phyloP scores from a whole-genome alignment of 2,329 filamentous ascomycete species.

The Trichophyton rubrum region DNA sequence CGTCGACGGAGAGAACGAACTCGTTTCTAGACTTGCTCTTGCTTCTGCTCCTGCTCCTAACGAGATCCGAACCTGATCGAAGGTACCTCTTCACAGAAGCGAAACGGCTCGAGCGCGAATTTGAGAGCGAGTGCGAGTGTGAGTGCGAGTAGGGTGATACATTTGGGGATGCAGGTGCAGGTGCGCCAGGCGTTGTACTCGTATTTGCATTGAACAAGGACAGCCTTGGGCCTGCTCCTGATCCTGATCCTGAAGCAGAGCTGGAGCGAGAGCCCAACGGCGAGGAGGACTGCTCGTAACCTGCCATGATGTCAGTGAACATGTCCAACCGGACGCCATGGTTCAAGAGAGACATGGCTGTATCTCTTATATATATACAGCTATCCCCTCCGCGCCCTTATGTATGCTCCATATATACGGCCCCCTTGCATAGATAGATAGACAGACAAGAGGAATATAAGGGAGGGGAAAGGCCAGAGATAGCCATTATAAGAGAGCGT shows the following conservation, averaged over 20 bases:
- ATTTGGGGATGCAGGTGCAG: background rate
- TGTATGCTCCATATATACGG: too few relatives aligned
- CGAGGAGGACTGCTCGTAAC: background rate
- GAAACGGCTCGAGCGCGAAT: conserved; percentile 11
- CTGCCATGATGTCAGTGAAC: conserved; percentile 5
- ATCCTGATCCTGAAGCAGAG: background rate
- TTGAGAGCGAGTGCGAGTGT: conserved; percentile 2
- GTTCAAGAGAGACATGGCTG: background rate
- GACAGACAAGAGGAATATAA: too few relatives aligned
- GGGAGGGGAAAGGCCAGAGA: too few relatives aligned
- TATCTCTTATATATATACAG: background rate
- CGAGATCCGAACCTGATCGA: conserved; percentile 2
- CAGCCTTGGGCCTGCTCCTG: background rate
- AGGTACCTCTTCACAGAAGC: conserved; percentile 14
- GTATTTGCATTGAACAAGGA: conserved; percentile 3
- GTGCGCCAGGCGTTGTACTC: background rate
- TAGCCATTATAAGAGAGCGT: background rate
- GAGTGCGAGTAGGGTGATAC: background rate
- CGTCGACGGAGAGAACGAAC: background rate
- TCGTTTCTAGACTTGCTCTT: background rate
- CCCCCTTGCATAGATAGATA: too few relatives aligned
- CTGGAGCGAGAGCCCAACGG: background rate
- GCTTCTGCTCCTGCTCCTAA: background rate
- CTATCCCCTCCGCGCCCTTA: too few relatives aligned
- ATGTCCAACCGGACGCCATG: background rate